Conservation (phyloP, 2,329 filamentous ascomycete species). For the Aspergillus transmontanensis region DNA sequence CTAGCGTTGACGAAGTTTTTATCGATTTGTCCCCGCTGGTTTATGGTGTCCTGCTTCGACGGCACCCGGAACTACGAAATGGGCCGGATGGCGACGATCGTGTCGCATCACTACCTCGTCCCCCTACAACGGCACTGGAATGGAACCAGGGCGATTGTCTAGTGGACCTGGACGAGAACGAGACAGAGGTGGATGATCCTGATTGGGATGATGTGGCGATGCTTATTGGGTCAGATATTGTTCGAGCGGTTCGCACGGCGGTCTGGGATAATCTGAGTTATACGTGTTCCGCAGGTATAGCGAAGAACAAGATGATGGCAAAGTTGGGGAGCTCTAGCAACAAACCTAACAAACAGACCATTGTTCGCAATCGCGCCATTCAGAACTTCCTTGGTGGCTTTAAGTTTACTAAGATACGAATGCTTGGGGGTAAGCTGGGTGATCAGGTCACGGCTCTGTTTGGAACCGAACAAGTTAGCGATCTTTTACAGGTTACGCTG, state of each 20-base stretch:
- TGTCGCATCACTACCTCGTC: constrained; percentile 69
- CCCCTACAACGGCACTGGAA: constrained; percentile 72
- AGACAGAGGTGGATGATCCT: constrained; percentile 76
- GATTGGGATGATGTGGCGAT: constrained; percentile 97
- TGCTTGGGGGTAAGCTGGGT: constrained; percentile 91
- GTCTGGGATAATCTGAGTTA: constrained; percentile 75
- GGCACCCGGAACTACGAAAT: constrained; percentile 70
- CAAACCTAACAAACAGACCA: constrained; percentile 92
- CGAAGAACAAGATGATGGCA: constrained; percentile 90
- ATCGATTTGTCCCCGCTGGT: constrained; percentile 86
- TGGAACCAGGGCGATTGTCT: constrained; percentile 79
- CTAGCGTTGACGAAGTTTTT: constrained; percentile 94
- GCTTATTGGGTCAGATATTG: constrained; percentile 84
- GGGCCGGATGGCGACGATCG: constrained; percentile 56
- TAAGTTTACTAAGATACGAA: constrained; percentile 94
- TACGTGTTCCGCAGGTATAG: constrained; percentile 88
- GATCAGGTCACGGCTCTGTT: constrained; percentile 82
- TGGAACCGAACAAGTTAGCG: constrained; percentile 75
- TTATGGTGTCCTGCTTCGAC: constrained; percentile 70
- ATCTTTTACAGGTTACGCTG: constrained; percentile 71
- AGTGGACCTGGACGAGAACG: constrained; percentile 71
- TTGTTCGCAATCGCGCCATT: constrained; percentile 84
- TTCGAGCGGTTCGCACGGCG: constrained; percentile 70
- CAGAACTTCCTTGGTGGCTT: constrained; percentile 77
- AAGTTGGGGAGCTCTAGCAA: constrained; percentile 90